phyloP scores from a whole-genome alignment of 2,329 filamentous ascomycete species.

The Helicocarpus griseus region DNA sequence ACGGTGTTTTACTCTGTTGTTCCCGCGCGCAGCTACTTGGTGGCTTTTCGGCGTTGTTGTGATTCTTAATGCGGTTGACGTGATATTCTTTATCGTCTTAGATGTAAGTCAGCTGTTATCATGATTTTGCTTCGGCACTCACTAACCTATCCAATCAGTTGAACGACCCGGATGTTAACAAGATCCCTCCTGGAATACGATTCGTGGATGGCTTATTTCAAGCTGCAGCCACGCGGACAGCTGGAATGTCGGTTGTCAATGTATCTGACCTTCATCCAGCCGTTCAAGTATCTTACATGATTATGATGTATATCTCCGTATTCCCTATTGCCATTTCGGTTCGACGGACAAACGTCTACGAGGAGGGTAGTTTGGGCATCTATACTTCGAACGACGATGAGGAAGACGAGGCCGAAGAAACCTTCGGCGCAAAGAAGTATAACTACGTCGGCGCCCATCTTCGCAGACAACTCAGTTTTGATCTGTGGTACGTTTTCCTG shows the following conservation, averaged over 20 bases:
- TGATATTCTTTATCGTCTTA: slow-evolving; percentile 85
- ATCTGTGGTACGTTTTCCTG: slow-evolving; percentile 93
- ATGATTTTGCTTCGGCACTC: neutral
- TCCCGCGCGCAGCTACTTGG: slow-evolving; percentile 85
- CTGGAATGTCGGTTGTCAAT: slow-evolving; percentile 77
- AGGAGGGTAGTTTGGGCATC: slow-evolving; percentile 59
- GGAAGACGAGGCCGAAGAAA: slow-evolving; percentile 41
- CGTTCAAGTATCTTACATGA: slow-evolving; percentile 84
- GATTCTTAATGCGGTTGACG: slow-evolving; percentile 69
- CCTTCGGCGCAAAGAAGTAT: slow-evolving; percentile 49
- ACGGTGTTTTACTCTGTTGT: slow-evolving; percentile 90
- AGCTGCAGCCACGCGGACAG: slow-evolving; percentile 78
- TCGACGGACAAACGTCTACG: slow-evolving; percentile 90
- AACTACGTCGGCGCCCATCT: slow-evolving; percentile 89
- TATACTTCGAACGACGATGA: slow-evolving; percentile 65
- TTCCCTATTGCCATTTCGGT: slow-evolving; percentile 95
- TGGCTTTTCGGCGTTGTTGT: slow-evolving; percentile 86
- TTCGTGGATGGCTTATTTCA: slow-evolving; percentile 85
- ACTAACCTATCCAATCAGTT: slow-evolving; percentile 41
- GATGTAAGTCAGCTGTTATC: slow-evolving; percentile 51
- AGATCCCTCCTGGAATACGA: slow-evolving; percentile 61
- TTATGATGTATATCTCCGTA: slow-evolving; percentile 99
- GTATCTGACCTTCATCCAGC: slow-evolving; percentile 72
- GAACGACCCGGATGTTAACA: slow-evolving; percentile 57
- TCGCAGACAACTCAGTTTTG: slow-evolving; percentile 87